Conservation (phyloP, 2,329 filamentous ascomycete genomes). For the Fusarium sp. region DNA sequence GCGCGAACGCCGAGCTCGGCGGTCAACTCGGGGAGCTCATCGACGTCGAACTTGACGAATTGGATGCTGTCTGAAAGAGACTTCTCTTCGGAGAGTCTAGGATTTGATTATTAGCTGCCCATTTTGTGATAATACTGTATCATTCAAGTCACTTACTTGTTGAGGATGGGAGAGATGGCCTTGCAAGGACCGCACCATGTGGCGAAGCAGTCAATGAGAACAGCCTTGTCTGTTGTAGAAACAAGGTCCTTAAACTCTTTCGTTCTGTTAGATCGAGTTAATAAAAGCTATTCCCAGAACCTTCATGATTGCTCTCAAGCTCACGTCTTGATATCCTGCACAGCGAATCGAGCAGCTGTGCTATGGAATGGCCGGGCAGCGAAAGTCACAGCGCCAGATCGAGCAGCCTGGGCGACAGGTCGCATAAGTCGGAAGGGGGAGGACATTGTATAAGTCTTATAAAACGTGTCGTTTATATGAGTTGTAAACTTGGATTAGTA, state of each 20-base stretch:
- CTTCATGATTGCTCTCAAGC: slow-evolving; percentile 9
- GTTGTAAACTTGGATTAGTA: slow-evolving; percentile 2
- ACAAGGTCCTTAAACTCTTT: slow-evolving; percentile 67
- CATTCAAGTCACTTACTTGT: slow-evolving; percentile 35
- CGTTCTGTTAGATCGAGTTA: slow-evolving; percentile 56
- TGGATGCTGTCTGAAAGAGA: slow-evolving; percentile 66
- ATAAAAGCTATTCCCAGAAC: background rate
- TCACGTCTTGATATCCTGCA: slow-evolving; percentile 56
- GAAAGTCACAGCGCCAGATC: slow-evolving; percentile 19
- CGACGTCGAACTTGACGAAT: slow-evolving; percentile 94
- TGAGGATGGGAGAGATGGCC: slow-evolving; percentile 80
- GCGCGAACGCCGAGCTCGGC: slow-evolving; percentile 83
- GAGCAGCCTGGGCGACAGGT: slow-evolving; percentile 32
- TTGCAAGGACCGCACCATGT: slow-evolving; percentile 95
- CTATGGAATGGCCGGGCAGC: slow-evolving; percentile 47
- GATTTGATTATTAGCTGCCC: background rate
- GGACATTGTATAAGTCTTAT: slow-evolving; percentile 23
- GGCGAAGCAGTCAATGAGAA: slow-evolving; percentile 74
- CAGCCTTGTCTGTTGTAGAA: slow-evolving; percentile 62
- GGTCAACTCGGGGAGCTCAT: slow-evolving; percentile 79
- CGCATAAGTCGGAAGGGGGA: slow-evolving; percentile 30
- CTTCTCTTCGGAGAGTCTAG: slow-evolving; percentile 49
- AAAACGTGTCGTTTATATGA: background rate
- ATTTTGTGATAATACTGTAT: too few species aligned
- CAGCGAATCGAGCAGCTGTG: slow-evolving; percentile 54